Evolutionary conservation across 1,284 basidiomycete genomes (phyloP).

Genomic region (Grifola frondosa): DNA sequence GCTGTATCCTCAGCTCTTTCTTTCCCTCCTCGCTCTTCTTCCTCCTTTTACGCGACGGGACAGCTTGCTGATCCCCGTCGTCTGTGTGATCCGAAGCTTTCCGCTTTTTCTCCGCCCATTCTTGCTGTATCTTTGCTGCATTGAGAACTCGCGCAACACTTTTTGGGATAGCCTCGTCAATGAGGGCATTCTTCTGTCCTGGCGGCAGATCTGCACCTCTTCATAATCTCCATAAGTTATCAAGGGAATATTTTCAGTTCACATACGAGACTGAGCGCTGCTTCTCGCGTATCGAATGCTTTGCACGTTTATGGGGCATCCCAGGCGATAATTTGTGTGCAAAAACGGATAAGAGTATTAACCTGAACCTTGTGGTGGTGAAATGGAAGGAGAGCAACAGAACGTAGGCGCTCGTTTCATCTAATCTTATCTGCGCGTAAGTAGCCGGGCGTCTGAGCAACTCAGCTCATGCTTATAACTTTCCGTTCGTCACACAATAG

Average conservation of each 20-base stretch:
- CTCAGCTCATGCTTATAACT: too few relatives aligned
- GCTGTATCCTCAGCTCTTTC: slow-evolving; percentile 47
- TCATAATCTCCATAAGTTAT: slow-evolving; percentile 1
- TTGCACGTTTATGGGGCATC: slow-evolving; percentile 70
- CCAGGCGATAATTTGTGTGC: too few relatives aligned
- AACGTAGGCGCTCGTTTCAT: too few relatives aligned
- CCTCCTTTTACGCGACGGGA: slow-evolving; percentile 39
- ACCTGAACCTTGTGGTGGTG: too few relatives aligned
- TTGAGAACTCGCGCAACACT: slow-evolving; percentile 61
- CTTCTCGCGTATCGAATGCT: slow-evolving; percentile 46
- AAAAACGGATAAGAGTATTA: too few relatives aligned
- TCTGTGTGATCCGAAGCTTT: slow-evolving; percentile 36
- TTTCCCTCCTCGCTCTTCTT: slow-evolving; percentile 21
- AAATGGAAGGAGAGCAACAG: too few relatives aligned
- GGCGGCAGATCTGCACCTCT: slow-evolving; percentile 45
- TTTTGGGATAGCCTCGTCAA: slow-evolving; percentile 63
- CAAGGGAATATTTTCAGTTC: slow-evolving; percentile 14
- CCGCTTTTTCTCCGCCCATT: slow-evolving; percentile 53
- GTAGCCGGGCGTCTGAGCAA: too few relatives aligned
- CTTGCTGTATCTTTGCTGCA: slow-evolving; percentile 54
- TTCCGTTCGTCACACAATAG: too few relatives aligned
- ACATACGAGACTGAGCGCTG: slow-evolving; percentile 40
- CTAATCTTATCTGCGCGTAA: too few relatives aligned
- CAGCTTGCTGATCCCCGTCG: slow-evolving; percentile 22
- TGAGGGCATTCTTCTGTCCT: slow-evolving; percentile 20